Conservation (phyloP, 2,329 filamentous ascomycete species). For the Epichloe coenophiala region DNA sequence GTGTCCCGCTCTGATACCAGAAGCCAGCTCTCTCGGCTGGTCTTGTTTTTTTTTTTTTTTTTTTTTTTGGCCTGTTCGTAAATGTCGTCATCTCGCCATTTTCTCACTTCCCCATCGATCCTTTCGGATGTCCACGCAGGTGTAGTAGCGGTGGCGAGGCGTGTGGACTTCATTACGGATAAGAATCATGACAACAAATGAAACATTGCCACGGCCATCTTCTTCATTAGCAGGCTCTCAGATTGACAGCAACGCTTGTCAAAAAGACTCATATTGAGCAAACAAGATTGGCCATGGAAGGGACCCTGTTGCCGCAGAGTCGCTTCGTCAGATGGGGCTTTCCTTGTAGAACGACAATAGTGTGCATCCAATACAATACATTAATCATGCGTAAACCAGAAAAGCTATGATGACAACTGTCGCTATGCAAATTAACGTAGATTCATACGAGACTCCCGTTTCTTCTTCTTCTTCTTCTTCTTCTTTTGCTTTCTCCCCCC, state of each 20-base stretch:
- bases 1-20: not conserved
- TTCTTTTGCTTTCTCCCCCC: slow-evolving; percentile 5
- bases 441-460: slow-evolving; percentile 10
- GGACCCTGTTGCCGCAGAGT: not conserved
- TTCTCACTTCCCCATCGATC: not conserved
- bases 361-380: not conserved
- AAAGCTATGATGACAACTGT: slow-evolving; percentile 15
- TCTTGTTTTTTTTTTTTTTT: not conserved
- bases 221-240: not conserved
- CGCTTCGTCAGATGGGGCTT: not conserved
- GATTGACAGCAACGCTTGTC: no score
- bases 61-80: not conserved
- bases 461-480: slow-evolving; percentile 10
- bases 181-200: slow-evolving; percentile 1
- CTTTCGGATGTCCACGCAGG: not conserved
- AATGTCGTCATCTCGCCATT: not conserved
- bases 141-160: not conserved
- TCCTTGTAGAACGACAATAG: not conserved
- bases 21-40: not conserved
- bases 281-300: not conserved
- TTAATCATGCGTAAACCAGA: slow-evolving; percentile 4
- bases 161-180: not conserved
- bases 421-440: slow-evolving; percentile 24
- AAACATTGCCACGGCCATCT: not conserved
- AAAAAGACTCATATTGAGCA: not conserved